These are phyloP conservation scores for Stachybotrys elegans DNA, from an alignment of 2,329 filamentous ascomycete genomes.

Conservation along the genomic window DNA sequence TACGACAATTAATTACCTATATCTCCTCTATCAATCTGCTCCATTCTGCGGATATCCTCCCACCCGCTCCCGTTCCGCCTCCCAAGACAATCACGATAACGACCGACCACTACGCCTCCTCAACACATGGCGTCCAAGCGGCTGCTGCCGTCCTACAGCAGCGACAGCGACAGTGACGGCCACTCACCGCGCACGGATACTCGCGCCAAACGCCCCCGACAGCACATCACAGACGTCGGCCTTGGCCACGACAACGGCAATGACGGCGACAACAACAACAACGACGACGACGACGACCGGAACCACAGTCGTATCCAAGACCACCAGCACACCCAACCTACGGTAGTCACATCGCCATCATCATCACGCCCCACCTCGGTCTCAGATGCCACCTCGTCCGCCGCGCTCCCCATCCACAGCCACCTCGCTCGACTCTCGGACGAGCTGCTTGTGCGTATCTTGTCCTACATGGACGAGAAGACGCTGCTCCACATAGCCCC, in stretches of 20 bases:
- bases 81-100: too few relatives aligned
- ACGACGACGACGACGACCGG: slow-evolving; percentile 3
- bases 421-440: slow-evolving; percentile 70
- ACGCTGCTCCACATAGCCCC: slow-evolving; percentile 59
- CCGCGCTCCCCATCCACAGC: slow-evolving; percentile 7
- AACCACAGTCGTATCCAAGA: not conserved
- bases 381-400: slow-evolving; percentile 16
- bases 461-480: slow-evolving; percentile 68
- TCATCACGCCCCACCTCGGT: not conserved
- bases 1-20: too few relatives aligned
- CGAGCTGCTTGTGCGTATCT: slow-evolving; percentile 79
- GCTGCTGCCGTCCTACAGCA: slow-evolving; percentile 10
- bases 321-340: too few relatives aligned
- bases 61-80: too few relatives aligned
- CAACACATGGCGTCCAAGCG: slow-evolving; percentile 19
- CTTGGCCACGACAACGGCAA: too few relatives aligned
- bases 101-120: not conserved
- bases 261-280: not conserved
- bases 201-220: not conserved
- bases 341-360: slow-evolving; percentile 12
- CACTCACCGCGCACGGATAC: too few relatives aligned
- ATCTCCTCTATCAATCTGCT: too few relatives aligned
- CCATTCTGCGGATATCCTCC: too few relatives aligned
- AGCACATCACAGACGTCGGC: too few relatives aligned
- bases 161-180: slow-evolving; percentile 1